A percentile compares a stretch with the other conserved stretches of the same genome.
These are phyloP conservation scores for Cladosporium sp. DNA, from an alignment of 2,329 filamentous ascomycete species.

Conservation along the genomic window DNA sequence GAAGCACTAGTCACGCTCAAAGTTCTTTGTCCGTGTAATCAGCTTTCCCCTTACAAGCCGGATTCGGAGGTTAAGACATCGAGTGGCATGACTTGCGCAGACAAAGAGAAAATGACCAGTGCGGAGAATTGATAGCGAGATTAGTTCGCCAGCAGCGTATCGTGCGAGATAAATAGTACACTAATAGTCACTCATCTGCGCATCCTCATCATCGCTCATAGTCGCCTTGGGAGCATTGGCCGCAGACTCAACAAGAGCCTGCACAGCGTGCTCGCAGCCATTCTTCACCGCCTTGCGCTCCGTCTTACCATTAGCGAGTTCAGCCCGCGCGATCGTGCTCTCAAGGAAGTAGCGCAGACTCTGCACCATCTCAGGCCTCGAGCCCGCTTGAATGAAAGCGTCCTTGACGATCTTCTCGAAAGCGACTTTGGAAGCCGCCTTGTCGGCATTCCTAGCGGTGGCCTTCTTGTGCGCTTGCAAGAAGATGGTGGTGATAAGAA, in stretches of 20 bases:
- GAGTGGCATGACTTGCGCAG: not conserved
- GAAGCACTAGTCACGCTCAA: not conserved
- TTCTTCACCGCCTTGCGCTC: slow-evolving; percentile 54
- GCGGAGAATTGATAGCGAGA: not conserved
- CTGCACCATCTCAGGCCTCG: slow-evolving; percentile 66
- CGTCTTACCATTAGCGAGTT: slow-evolving; percentile 48
- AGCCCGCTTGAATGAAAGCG: slow-evolving; percentile 65
- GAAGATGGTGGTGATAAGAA: slow-evolving; percentile 75
- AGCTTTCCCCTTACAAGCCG: not conserved
- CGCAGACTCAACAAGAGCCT: slow-evolving; percentile 17
- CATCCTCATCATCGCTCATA: slow-evolving; percentile 17
- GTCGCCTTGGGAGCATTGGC: slow-evolving; percentile 5
- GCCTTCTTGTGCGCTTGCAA: slow-evolving; percentile 50
- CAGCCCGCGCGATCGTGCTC: slow-evolving; percentile 70
- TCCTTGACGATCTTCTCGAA: slow-evolving; percentile 62
- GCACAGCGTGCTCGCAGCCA: slow-evolving; percentile 37
- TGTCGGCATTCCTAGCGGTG: slow-evolving; percentile 37
- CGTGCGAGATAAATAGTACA: not conserved
- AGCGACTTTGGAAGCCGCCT: slow-evolving; percentile 37
- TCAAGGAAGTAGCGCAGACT: slow-evolving; percentile 79
- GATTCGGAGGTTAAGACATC: not conserved
- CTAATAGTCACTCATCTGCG: slow-evolving; percentile 19
- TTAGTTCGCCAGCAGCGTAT: not conserved
- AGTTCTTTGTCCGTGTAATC: not conserved
- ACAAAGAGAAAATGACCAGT: not conserved